Conservation (phyloP, 2,329 filamentous ascomycete species). For the Coleophoma eucalyptorum region DNA sequence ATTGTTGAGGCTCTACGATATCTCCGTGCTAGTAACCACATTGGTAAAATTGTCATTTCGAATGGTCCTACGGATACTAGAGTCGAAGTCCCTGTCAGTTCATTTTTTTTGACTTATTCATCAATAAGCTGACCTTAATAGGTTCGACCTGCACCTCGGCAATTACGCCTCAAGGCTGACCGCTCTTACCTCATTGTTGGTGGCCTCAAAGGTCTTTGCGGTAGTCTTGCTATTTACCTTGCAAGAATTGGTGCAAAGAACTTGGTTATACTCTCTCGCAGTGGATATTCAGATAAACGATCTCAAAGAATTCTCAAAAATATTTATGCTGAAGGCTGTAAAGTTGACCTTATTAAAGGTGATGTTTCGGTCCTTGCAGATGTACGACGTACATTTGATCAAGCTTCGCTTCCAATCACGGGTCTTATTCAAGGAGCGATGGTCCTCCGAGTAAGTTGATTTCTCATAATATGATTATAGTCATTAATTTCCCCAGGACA, state of each 20-base stretch:
- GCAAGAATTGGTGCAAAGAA: slow-evolving; percentile 11
- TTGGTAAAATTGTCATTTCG: slow-evolving; percentile 36
- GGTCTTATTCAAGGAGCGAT: slow-evolving; percentile 29
- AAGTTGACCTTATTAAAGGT: slow-evolving; percentile 5
- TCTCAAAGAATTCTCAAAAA: slow-evolving; percentile 5
- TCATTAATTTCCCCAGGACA: slow-evolving; percentile 3
- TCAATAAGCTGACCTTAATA: neutral
- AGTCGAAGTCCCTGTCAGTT: slow-evolving; percentile 1
- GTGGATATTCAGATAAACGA: slow-evolving; percentile 10
- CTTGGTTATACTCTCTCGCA: slow-evolving; percentile 9
- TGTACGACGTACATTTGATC: slow-evolving; percentile 6
- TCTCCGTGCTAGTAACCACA: slow-evolving; percentile 36
- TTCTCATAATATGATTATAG: neutral
- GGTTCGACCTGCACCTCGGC: neutral
- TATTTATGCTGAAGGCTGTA: slow-evolving; percentile 6
- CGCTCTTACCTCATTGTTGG: slow-evolving; percentile 18
- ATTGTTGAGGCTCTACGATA: slow-evolving; percentile 15
- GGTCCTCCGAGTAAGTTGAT: slow-evolving; percentile 20
- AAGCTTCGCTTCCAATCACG: slow-evolving; percentile 5
- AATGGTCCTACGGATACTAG: slow-evolving; percentile 3
- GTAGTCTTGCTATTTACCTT: slow-evolving; percentile 7
- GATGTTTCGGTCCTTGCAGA: slow-evolving; percentile 8
- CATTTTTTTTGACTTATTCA: neutral
- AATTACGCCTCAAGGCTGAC: slow-evolving; percentile 4
- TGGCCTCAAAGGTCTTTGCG: slow-evolving; percentile 15